A percentile compares a stretch with the other conserved stretches of the same genome.
Conservation (phyloP, 23 red algal genomes). For the Gracilaria caudata region DNA sequence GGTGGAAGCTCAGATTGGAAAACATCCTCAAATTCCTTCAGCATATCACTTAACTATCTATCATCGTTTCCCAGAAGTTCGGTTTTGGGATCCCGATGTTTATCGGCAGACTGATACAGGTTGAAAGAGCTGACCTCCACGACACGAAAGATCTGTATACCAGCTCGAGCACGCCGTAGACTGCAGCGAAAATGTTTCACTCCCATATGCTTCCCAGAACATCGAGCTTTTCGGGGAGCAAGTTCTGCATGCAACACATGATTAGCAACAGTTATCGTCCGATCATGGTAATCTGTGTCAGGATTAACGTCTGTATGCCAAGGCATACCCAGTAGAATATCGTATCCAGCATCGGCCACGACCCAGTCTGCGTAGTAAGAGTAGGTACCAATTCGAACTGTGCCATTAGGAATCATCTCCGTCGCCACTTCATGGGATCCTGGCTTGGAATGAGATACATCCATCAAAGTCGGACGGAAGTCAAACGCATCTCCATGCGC, state of each 20-base stretch:
- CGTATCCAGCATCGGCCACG: constrained; percentile 17
- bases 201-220: background rate
- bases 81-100: background rate
- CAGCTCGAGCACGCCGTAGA: background rate
- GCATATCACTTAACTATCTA: background rate
- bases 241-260: background rate
- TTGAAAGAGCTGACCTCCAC: background rate
- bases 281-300: background rate
- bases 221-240: background rate
- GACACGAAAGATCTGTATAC: background rate
- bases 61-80: background rate
- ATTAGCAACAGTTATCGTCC: background rate
- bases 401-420: constrained; percentile 19
- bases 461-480: background rate
- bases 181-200: constrained; percentile 22
- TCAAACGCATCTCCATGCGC: background rate
- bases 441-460: background rate
- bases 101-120: background rate
- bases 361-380: background rate
- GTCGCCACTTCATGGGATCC: background rate
- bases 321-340: constrained; percentile 33
- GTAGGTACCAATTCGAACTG: constrained; percentile 8
- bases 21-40: constrained; percentile 21
- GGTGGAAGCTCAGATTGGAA: background rate
- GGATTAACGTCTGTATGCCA: constrained; percentile 17